Evolutionary conservation across 225 moss, liverwort and hornwort genomes (phyloP), one percentile per base, ranked within the genome.

Genomic region (Thuidium tamariscinum): DNA sequence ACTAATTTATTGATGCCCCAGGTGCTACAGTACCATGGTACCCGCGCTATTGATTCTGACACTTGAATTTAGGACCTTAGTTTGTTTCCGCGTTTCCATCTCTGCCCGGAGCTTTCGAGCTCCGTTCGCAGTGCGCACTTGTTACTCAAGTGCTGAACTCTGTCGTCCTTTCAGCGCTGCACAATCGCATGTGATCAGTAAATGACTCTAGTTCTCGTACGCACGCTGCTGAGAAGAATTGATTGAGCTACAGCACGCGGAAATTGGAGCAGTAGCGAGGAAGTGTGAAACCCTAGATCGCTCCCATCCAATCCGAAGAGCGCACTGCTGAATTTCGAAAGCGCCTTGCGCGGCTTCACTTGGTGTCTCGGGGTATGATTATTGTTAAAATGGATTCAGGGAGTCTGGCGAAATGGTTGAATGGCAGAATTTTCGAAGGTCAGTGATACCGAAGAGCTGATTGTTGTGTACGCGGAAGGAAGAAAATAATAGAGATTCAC

Each of bases 201-300:
- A 11, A 56, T 37, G 36, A 77, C 26, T 78, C 37, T 13, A 41
- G 41, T 41, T 29, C 41, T 41, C 78, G 29, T 18, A 29, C 36
- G 54, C 87, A 80, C 68, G 82, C 80, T 46, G 68, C 76, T 41
- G 69, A 42, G 30, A 64, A 30, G 75, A 81, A 30, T 85, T 48
- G 22, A 83, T 86, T 71, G 57, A 89, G 81, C 88, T 77, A 63
- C 88, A 64, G 37, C 75, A 86, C 41, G 88, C 52, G 61, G n/a
- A 57, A 91, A 79, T 91, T 89, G 86, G 86, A 74, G 82, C 26
- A 55, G 83, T 77, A 64, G 69, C 29, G 70, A 51, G 63, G 44
- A 79, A 86, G 76, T 88, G 88, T 81, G 55, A 89, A 91, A 91
- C 86, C 91, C 91, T 91, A 89, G 89, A 46, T 80, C 69, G 84